Evolutionary conservation across 2,329 filamentous ascomycete species (phyloP), one percentile per base, ranked within the genome.

Genomic region (Talaromyces sp.): DNA sequence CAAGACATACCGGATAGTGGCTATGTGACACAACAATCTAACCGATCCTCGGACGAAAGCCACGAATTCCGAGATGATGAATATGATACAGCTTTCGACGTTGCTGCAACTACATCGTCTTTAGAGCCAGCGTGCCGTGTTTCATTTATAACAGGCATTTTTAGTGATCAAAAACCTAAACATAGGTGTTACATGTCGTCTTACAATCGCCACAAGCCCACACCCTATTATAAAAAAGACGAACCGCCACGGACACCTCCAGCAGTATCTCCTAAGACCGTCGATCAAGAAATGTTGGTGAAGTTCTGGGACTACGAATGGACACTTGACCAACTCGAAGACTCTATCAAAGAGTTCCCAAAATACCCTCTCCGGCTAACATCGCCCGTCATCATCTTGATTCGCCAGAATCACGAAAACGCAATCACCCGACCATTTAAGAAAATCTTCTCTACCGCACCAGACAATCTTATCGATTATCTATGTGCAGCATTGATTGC

Each of bases 291-390:
- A 25, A 70, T 72, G 35, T 45, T 73, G 13, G 71, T 73, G 41
- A 77, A 74, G 54, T 72, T 72, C 67, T 75, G 75, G 74, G 74
- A 78, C 61, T 74, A 78, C 56, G 76, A 78, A 64, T 79, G 77
- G 77, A 75, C 76, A 5, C 69, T 79, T 1, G 74, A 77, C 37
- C 74, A 79, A 67, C 70, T 79, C 27, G 76, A 78, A 13, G 70
- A 75, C 31, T 77, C 74, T 1, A 72, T 78, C 13, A 76, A 74
- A 43, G 73, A 75, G 19, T 77, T 74, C 19, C 75, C 77, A 19
- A 72, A 71, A 11, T 69, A 73, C 45, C 75, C 75, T 70, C 72
- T 78, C 6, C 73, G 72, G 19, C 70, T 79, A 10, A 76, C 76
- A 5, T 79, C 77, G 0, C 77, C 77, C 15, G 77, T 77, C 17